Evolutionary conservation across 805 yeast species (phyloP), one percentile per base, ranked within the genome.

Genomic region (Metschnikowia cerradonensis): DNA sequence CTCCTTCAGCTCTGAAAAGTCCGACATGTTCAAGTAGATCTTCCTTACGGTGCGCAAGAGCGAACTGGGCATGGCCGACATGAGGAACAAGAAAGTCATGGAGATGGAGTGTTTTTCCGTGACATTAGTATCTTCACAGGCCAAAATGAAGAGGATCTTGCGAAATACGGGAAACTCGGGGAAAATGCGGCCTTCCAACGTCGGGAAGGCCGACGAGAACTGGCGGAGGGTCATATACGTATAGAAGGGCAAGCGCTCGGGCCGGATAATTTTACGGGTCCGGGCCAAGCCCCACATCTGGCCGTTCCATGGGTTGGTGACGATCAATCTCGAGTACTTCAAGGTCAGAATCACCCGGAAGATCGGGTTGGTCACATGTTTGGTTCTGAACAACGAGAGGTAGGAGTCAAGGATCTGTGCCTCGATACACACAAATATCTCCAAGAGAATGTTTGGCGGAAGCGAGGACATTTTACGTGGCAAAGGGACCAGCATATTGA

Each of bases 261-360:
- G 34, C 14, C 45, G 26, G n/a, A 33, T 40, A 14, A 51, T 44
- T 17, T 33, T 35, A n/a, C 23, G 19, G 11, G 46, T 51, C 2
- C 54, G 39, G 6, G 54, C 41, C 31, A 48, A 30, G 3, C 47
- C 32, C 30, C 26, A 38, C 30, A 51, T 26, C 44, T 44, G 54
- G 10, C 44, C 42, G 13, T 36, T 30, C 54, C 54, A 51, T 1
- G 41, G 26, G 35, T 45, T 44, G 26, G 54, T 51, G 17, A 51
- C 46, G 14, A 48, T 32, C 26, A 51, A 13, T 6, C 44, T 30
- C 30, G 54, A 51, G 33, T 48, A 41, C 14, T 33, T 30, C 11
- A 50, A 49, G 7, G 53, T 32, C 23, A 41, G 44, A 4, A 50
- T 26, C 37, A 50, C 51, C 10, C 50, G 45, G 31, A 17, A 41